Percentiles rank a stretch among this genome's conserved stretches.
Evolutionary conservation across 257 asterid species (phyloP).

Genomic region (Cruciata laevipes): DNA sequence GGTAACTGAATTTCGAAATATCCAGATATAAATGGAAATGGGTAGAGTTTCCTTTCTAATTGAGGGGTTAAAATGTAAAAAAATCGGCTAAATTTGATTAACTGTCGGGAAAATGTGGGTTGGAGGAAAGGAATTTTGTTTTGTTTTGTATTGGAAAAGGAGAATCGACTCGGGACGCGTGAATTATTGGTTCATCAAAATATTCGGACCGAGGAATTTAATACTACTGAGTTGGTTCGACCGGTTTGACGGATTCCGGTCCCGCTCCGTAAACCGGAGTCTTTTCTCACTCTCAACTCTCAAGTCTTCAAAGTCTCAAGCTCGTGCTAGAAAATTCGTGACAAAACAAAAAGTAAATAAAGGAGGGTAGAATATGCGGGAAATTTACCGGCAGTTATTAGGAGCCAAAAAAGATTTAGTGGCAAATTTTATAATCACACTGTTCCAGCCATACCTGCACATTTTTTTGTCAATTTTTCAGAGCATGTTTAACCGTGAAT

Average conservation of each 20-base stretch:
- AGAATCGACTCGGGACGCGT: conserved; percentile 22
- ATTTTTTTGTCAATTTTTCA: too few relatives aligned
- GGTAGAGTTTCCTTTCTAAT: background rate
- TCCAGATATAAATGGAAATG: background rate
- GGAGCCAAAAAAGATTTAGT: background rate
- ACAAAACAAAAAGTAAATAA: background rate
- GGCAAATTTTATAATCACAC: too few relatives aligned
- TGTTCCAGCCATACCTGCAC: too few relatives aligned
- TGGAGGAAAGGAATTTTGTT: conserved; percentile 24
- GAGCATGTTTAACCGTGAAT: too few relatives aligned
- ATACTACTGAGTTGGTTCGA: background rate
- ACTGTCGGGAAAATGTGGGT: background rate
- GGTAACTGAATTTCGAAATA: background rate
- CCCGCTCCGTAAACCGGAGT: background rate
- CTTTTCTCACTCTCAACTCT: background rate
- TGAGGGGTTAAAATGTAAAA: background rate
- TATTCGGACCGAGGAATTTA: conserved; percentile 21
- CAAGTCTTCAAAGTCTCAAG: too few relatives aligned
- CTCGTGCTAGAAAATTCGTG: too few relatives aligned
- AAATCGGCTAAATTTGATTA: background rate
- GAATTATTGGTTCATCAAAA: conserved; percentile 23
- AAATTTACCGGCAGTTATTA: background rate
- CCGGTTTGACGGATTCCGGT: conserved; percentile 9
- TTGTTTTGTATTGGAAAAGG: background rate
- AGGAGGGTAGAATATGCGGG: background rate